A percentile compares a stretch with the other conserved stretches of the same genome.
Evolutionary conservation across 257 asterid species (phyloP).

Genomic region (Scutellaria barbata): DNA sequence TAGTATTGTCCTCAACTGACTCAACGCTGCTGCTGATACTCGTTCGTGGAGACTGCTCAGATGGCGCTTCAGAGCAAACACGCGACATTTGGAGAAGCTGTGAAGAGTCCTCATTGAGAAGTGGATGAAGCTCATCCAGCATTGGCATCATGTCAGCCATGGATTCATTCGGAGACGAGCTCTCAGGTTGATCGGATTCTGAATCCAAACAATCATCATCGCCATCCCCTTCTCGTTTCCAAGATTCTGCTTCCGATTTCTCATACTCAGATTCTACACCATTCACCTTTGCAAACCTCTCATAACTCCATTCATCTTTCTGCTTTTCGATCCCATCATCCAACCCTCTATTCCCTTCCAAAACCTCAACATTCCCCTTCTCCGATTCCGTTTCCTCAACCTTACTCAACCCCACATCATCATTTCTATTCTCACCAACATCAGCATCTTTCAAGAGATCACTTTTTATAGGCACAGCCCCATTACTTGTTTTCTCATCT

Average conservation of each 20-base stretch:
- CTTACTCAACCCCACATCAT: conserved; percentile 31
- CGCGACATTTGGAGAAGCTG: conserved; percentile 51
- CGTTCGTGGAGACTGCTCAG: conserved; percentile 47
- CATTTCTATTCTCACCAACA: conserved; percentile 40
- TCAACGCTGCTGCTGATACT: conserved; percentile 46
- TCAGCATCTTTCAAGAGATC: conserved; percentile 42
- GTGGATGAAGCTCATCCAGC: conserved; percentile 96
- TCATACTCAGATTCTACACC: conserved; percentile 53
- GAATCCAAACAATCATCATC: conserved; percentile 56
- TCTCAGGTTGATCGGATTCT: conserved; percentile 72
- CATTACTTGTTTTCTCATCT: conserved; percentile 49
- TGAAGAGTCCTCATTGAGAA: conserved; percentile 72
- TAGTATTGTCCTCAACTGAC: conserved; percentile 54
- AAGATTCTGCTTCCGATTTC: conserved; percentile 58
- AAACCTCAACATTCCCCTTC: neutral
- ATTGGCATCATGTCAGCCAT: conserved; percentile 88
- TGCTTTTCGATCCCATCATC: neutral
- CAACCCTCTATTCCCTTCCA: conserved; percentile 25
- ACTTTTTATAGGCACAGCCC: conserved; percentile 37
- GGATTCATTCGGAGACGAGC: conserved; percentile 97
- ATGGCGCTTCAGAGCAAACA: conserved; percentile 54
- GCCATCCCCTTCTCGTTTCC: too few species aligned
- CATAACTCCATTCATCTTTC: conserved; percentile 37
- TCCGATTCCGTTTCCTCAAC: conserved; percentile 35
- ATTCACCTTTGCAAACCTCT: conserved; percentile 38